Percentiles rank a stretch among this genome's conserved stretches.
Conservation (phyloP, 1,139 yeast species). For the Zygoascus sp. region DNA sequence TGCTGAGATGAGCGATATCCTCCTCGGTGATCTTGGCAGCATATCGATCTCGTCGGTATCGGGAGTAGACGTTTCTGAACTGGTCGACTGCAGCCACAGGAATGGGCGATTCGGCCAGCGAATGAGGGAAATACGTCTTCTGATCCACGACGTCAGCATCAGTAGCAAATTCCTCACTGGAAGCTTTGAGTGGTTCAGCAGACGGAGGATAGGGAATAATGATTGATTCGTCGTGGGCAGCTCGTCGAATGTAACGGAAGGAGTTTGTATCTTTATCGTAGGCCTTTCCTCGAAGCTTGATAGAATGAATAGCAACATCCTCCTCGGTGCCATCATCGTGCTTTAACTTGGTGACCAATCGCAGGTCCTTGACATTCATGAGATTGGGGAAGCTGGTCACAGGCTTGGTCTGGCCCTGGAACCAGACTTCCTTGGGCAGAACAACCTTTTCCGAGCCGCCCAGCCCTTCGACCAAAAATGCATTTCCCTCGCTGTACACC, state of each 20-base stretch:
- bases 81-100: conserved; percentile 64
- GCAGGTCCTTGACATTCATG: conserved; percentile 59
- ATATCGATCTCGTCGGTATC: conserved; percentile 38
- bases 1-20: conserved; percentile 55
- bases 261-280: conserved; percentile 71
- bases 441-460: conserved; percentile 51
- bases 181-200: conserved; percentile 52
- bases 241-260: conserved; percentile 74
- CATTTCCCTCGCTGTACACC: conserved; percentile 46
- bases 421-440: conserved; percentile 70
- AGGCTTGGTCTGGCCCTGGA: conserved; percentile 66
- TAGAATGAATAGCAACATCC: conserved; percentile 73
- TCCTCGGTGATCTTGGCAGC: conserved; percentile 54
- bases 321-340: conserved; percentile 52
- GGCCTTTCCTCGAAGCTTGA: conserved; percentile 58
- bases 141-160: conserved; percentile 56
- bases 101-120: conserved; percentile 61
- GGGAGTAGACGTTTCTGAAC: conserved; percentile 67
- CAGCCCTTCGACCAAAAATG: conserved; percentile 51
- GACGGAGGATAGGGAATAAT: conserved; percentile 93
- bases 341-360: conserved; percentile 72
- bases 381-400: conserved; percentile 54
- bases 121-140: conserved; percentile 69
- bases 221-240: conserved; percentile 59
- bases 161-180: conserved; percentile 48